phyloP scores from a whole-genome alignment of 768 basidiomycete species.

The Boletus sp. region DNA sequence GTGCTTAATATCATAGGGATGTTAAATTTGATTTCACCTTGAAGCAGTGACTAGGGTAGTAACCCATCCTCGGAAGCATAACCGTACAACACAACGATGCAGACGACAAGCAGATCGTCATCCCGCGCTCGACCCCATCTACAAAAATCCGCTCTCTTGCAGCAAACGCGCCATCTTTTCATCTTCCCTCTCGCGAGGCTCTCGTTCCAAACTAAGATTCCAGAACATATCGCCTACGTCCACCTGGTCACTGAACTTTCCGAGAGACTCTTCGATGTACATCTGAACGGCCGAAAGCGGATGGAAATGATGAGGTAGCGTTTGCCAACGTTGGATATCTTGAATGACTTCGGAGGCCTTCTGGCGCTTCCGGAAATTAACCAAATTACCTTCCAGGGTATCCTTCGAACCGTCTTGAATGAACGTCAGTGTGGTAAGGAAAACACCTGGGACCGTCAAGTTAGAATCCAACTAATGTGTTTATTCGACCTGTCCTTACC shows the following conservation, averaged over 20 bases:
- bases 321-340: constrained; percentile 96
- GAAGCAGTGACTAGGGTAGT: constrained; percentile 6
- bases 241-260: constrained; percentile 62
- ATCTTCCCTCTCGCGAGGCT: constrained; percentile 93
- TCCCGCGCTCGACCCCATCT: constrained; percentile 10
- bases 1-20: too few relatives aligned
- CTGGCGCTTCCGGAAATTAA: constrained; percentile 96
- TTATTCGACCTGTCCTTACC: constrained; percentile 47
- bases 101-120: constrained; percentile 3
- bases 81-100: constrained; percentile 22
- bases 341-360: constrained; percentile 95
- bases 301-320: constrained; percentile 83
- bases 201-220: constrained; percentile 80
- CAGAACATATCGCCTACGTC: constrained; percentile 80
- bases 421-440: constrained; percentile 94
- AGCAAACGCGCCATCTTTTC: constrained; percentile 92
- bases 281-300: constrained; percentile 62
- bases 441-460: constrained; percentile 63
- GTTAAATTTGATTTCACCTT: neutral
- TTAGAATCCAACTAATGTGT: neutral
- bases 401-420: constrained; percentile 97
- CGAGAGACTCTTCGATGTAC: constrained; percentile 79
- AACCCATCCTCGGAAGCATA: constrained; percentile 15
- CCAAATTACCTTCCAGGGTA: constrained; percentile 68
- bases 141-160: constrained; percentile 88